phyloP scores from a whole-genome alignment of 164 flowering plant genomes.

The Nymphaea thermarum region DNA sequence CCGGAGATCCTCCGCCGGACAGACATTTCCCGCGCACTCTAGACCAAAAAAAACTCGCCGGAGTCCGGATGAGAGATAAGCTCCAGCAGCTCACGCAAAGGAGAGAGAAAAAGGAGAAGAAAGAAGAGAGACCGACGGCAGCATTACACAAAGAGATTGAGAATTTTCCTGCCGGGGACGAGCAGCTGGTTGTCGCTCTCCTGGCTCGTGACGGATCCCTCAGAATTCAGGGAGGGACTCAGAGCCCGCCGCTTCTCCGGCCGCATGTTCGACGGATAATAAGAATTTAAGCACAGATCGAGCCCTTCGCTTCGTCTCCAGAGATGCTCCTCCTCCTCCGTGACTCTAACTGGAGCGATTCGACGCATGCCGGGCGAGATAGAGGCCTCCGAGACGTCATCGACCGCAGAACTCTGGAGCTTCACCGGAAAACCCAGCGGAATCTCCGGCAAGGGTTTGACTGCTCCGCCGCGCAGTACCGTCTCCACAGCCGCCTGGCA shows the following conservation, averaged over 20 bases:
- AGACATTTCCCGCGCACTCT: not conserved
- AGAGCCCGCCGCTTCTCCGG: constrained; percentile 28
- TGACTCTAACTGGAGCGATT: not conserved
- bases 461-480: constrained; percentile 51
- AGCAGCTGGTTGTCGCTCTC: constrained; percentile 7
- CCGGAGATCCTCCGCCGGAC: not conserved
- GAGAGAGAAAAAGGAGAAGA: too few species aligned
- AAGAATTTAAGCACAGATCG: constrained; percentile 41
- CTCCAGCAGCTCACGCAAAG: not conserved
- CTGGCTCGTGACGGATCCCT: constrained; percentile 43
- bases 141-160: constrained; percentile 12
- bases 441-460: constrained; percentile 36
- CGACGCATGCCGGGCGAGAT: not conserved
- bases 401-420: constrained; percentile 10
- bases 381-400: constrained; percentile 22
- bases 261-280: constrained; percentile 4
- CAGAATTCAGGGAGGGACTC: constrained; percentile 61
- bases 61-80: not conserved
- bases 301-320: constrained; percentile 28
- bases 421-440: constrained; percentile 8
- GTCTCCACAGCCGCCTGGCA: constrained; percentile 76
- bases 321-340: constrained; percentile 13
- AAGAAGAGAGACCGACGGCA: not conserved
- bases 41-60: not conserved
- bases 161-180: constrained; percentile 10